Percentiles rank a stretch among this genome's conserved stretches.
phyloP scores from a whole-genome alignment of 2,329 filamentous ascomycete species.

The Paecilomyces dactylethromorphus region DNA sequence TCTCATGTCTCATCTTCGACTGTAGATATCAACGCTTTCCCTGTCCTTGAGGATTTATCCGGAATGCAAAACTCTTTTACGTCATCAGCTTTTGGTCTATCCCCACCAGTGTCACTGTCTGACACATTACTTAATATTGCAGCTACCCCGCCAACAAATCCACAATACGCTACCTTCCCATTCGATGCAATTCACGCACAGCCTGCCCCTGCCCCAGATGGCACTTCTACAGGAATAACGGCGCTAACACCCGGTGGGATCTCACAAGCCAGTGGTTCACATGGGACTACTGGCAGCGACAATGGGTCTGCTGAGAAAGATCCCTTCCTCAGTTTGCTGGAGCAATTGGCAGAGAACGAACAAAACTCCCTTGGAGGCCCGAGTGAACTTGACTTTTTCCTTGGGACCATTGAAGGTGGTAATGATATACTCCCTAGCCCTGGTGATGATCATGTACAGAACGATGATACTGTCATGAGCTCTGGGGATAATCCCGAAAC shows the following conservation, averaged over 20 bases:
- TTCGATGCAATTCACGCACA: slow-evolving; percentile 21
- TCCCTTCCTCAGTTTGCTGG: slow-evolving; percentile 70
- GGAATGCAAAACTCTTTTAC: slow-evolving; percentile 29
- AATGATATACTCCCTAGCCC: background rate
- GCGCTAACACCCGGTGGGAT: slow-evolving; percentile 34
- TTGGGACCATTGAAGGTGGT: slow-evolving; percentile 33
- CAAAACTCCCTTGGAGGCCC: slow-evolving; percentile 57
- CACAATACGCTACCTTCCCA: slow-evolving; percentile 33
- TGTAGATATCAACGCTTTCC: background rate
- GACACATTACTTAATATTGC: slow-evolving; percentile 20
- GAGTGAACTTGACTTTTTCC: slow-evolving; percentile 72
- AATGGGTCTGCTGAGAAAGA: slow-evolving; percentile 63
- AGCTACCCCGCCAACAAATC: slow-evolving; percentile 22
- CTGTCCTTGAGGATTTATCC: background rate
- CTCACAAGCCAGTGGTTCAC: slow-evolving; percentile 34
- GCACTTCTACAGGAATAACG: slow-evolving; percentile 4
- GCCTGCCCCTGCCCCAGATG: slow-evolving; percentile 2
- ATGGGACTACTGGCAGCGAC: slow-evolving; percentile 44
- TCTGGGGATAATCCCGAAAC: background rate
- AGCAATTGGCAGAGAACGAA: slow-evolving; percentile 79
- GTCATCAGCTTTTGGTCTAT: slow-evolving; percentile 27
- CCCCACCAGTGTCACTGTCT: slow-evolving; percentile 26
- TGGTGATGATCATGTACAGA: background rate
- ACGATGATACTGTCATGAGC: background rate
- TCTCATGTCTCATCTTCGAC: slow-evolving; percentile 3